Conservation (phyloP, 441 rosid species). For the Euphorbia neoarborescens region DNA sequence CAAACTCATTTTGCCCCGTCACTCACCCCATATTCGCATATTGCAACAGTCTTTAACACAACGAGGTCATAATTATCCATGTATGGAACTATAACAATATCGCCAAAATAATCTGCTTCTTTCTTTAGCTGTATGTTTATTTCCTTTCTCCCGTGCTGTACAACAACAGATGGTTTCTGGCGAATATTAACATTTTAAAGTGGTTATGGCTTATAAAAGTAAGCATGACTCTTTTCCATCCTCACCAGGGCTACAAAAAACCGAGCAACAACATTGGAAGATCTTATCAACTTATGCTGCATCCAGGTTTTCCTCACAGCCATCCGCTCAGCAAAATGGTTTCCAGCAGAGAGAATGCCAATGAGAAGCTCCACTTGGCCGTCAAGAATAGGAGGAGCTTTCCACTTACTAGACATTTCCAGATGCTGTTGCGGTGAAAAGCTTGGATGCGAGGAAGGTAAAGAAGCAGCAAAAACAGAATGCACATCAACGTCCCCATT, state of each 20-base stretch:
- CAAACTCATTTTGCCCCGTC: background rate
- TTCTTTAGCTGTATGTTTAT: conserved; percentile 62
- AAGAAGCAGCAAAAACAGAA: conserved; percentile 63
- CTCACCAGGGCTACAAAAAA: conserved; percentile 84
- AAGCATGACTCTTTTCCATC: conserved; percentile 10
- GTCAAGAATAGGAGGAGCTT: conserved; percentile 57
- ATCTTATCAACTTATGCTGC: conserved; percentile 68
- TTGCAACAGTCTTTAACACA: conserved; percentile 79
- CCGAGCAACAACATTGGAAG: conserved; percentile 69
- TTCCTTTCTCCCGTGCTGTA: conserved; percentile 63
- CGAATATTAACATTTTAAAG: conserved; percentile 11
- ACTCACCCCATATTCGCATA: conserved; percentile 87
- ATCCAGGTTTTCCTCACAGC: conserved; percentile 94
- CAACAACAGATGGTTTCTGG: conserved; percentile 1
- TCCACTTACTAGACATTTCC: conserved; percentile 68
- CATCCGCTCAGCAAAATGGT: conserved; percentile 93
- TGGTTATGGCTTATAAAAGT: background rate
- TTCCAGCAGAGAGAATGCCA: conserved; percentile 87
- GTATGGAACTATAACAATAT: conserved; percentile 75
- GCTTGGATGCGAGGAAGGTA: conserved; percentile 73
- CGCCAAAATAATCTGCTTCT: conserved; percentile 80
- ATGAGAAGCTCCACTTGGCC: conserved; percentile 63
- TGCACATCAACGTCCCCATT: conserved; percentile 75
- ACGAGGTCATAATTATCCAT: conserved; percentile 82
- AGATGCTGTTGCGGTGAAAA: conserved; percentile 74